Evolutionary conservation across 148 eudicot species (phyloP).

Genomic region (Amaranthus cruentus): DNA sequence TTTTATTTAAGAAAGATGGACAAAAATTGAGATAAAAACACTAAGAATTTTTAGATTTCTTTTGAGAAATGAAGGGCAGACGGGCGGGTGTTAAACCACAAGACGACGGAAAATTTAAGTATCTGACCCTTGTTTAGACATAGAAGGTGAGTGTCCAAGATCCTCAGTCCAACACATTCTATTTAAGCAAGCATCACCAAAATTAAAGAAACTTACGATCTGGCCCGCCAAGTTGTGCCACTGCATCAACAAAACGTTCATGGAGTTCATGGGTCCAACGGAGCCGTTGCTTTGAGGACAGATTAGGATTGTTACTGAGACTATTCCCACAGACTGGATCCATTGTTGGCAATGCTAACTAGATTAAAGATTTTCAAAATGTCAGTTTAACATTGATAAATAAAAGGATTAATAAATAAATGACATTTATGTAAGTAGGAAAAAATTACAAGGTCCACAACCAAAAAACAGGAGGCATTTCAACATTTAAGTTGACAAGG

Average conservation of each 20-base stretch:
- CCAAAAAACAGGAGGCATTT: neutral
- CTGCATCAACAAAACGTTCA: constrained; percentile 67
- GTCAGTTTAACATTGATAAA: neutral
- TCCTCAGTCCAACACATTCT: too few relatives aligned
- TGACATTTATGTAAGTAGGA: neutral
- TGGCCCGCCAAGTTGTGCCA: constrained; percentile 68
- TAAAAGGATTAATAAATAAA: neutral
- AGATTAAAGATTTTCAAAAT: neutral
- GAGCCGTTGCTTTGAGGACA: constrained; percentile 46
- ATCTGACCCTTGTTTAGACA: too few relatives aligned
- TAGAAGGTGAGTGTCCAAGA: too few relatives aligned
- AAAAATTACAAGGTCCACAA: neutral
- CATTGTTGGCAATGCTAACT: constrained; percentile 2
- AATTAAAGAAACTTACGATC: constrained; percentile 41
- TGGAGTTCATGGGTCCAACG: constrained; percentile 75
- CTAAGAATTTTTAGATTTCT: too few relatives aligned
- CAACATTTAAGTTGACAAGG: neutral
- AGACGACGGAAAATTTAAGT: too few relatives aligned
- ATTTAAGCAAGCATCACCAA: neutral
- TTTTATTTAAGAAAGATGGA: too few relatives aligned
- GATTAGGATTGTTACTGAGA: neutral
- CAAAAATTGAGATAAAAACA: too few relatives aligned
- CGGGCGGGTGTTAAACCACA: too few relatives aligned
- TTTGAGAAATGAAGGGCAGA: too few relatives aligned
- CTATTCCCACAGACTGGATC: neutral